phyloP scores from a whole-genome alignment of 371 early-diverging fungal species.

The Massospora cicadina region DNA sequence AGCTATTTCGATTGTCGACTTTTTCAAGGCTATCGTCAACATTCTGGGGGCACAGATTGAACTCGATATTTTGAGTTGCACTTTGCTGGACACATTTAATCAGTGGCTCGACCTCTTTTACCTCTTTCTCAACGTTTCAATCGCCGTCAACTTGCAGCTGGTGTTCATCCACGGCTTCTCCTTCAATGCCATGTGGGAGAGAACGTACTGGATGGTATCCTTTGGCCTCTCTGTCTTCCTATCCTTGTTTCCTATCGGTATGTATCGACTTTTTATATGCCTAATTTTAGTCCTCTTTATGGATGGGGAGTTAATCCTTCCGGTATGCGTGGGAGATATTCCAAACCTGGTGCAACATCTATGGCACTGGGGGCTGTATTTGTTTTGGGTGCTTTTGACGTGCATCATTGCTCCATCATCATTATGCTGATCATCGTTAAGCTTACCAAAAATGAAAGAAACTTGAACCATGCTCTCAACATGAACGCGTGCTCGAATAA shows the following conservation, averaged over 20 bases:
- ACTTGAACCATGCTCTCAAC: not conserved
- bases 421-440: not conserved
- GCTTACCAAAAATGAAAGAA: not conserved
- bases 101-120: not conserved
- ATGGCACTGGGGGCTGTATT: not conserved
- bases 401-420: not conserved
- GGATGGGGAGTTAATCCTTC: not conserved
- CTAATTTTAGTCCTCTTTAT: not conserved
- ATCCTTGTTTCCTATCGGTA: not conserved
- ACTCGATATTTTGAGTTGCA: not conserved
- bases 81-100: not conserved
- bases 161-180: not conserved
- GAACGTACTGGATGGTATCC: constrained; percentile 2
- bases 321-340: not conserved
- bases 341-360: not conserved
- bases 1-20: constrained; percentile 4
- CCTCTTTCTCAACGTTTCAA: constrained; percentile 4
- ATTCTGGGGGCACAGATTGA: not conserved
- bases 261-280: not conserved
- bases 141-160: constrained; percentile 7
- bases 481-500: not conserved
- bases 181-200: constrained; percentile 2
- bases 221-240: not conserved
- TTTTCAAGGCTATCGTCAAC: not conserved
- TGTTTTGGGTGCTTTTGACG: not conserved